These are phyloP conservation scores for Fusarium oxysporum DNA, from an alignment of 2,329 filamentous ascomycete species.

Conservation along the genomic window DNA sequence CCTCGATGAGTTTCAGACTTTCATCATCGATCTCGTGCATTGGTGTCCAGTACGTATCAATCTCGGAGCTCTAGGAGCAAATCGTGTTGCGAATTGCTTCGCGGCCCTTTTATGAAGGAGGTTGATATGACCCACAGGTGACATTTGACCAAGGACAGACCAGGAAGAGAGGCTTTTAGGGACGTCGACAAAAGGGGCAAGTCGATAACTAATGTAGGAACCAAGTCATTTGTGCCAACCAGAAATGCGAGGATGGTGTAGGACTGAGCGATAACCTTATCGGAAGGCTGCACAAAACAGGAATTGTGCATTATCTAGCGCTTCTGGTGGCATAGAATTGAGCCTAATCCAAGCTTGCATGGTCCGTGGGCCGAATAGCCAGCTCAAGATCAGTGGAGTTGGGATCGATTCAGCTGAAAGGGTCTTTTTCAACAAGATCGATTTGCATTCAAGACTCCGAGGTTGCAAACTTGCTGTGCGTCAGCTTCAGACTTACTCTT, in stretches of 20 bases:
- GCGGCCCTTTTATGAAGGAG: slow-evolving; percentile 39
- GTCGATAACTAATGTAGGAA: slow-evolving; percentile 38
- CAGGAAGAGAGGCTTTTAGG: slow-evolving; percentile 10
- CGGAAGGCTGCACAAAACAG: slow-evolving; percentile 21
- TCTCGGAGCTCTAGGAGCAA: slow-evolving; percentile 11
- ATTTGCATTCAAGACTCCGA: not conserved
- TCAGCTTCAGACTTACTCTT: not conserved
- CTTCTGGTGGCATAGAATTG: not conserved
- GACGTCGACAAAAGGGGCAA: slow-evolving; percentile 28
- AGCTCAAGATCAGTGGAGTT: slow-evolving; percentile 6
- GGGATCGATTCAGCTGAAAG: slow-evolving; percentile 23
- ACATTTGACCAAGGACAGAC: slow-evolving; percentile 18
- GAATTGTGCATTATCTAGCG: slow-evolving; percentile 16
- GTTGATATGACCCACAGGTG: slow-evolving; percentile 31
- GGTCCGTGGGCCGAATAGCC: not conserved
- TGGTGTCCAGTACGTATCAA: slow-evolving; percentile 5
- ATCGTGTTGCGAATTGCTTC: slow-evolving; percentile 31
- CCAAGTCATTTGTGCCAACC: slow-evolving; percentile 15
- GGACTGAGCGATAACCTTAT: slow-evolving; percentile 29
- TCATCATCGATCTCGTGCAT: slow-evolving; percentile 15
- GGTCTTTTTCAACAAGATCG: slow-evolving; percentile 1
- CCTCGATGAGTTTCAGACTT: not conserved
- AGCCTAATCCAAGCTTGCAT: not conserved
- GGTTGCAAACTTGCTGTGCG: not conserved
- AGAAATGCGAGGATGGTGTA: slow-evolving; percentile 1